Percentiles rank a stretch among this genome's conserved stretches.
Conservation (phyloP, 2,329 filamentous ascomycete genomes). For the Paradendryphiella salina region DNA sequence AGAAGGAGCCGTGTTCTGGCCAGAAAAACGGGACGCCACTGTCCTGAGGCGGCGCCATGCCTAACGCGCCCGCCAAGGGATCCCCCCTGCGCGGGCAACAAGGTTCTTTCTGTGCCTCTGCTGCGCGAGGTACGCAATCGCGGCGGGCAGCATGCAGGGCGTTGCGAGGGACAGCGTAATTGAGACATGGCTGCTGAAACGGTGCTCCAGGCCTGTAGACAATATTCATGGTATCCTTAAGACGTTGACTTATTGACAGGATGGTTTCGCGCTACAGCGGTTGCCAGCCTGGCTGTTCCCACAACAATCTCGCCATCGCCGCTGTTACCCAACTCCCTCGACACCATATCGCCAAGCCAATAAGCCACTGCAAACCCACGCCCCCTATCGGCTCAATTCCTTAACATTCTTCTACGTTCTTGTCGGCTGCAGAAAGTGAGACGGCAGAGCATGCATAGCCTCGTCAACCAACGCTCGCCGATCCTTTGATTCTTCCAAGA, state of each 20-base stretch:
- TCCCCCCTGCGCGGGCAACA: conserved; percentile 8
- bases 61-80: conserved; percentile 8
- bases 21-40: conserved; percentile 18
- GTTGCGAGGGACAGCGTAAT: background rate
- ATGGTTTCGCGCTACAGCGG: background rate
- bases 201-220: background rate
- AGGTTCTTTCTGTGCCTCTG: conserved; percentile 4
- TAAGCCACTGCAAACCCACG: conserved; percentile 18
- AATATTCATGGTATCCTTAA: background rate
- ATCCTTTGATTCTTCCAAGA: too few relatives aligned
- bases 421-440: conserved; percentile 7
- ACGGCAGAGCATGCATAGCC: background rate
- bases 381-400: conserved; percentile 18
- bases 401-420: conserved; percentile 1
- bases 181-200: background rate
- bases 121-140: conserved; percentile 3
- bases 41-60: conserved; percentile 15
- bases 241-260: conserved; percentile 1
- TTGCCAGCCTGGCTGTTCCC: background rate
- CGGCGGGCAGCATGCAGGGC: background rate
- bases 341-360: conserved; percentile 22
- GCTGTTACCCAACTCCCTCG: conserved; percentile 5
- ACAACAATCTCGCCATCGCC: conserved; percentile 1
- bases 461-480: too few relatives aligned
- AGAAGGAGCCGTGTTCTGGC: conserved; percentile 28